Evolutionary conservation across 1,284 basidiomycete species (phyloP), one percentile per base, ranked within the genome.

Genomic region (Golubevia pallescens): DNA sequence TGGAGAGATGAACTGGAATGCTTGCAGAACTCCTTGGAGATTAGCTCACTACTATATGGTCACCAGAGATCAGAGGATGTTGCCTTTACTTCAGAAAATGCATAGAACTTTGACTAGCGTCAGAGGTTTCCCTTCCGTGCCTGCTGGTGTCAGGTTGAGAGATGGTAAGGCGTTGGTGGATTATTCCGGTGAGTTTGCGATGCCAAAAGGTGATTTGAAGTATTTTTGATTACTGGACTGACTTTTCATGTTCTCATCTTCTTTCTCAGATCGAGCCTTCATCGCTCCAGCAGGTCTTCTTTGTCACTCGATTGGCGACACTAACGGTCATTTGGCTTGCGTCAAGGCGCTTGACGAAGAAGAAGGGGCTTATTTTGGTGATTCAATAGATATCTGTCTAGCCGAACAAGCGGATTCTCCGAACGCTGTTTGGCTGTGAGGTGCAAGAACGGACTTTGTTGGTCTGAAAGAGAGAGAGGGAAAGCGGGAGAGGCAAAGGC

Each of bases 11-110:
- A 72, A 70, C 62, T 81, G 79, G 79, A 81, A 81, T 60, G 77
- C 79, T 0, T 81, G 79, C 51, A 68, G 79, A 5, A 81, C 79
- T 3, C 75, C 77, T 0, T 81, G 79, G 79, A 67, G 79, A 1
- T 70, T 81, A 5, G 66, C 75, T 0, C 77, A 80, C 57, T 81
- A 81, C 56, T 74, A 80, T n/a, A 74, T 76, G 16, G 59, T 68
- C 0, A 70, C 71, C 0, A 69, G 75, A 19, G 79, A 81, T 38
- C 65, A 68, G 6, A 48, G 65, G 14, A 75, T 81, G 58, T 61
- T 76, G 0, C 75, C 77, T 0, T 58, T 80, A 5, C 64, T 80
- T 3, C 71, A 79, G 55, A 62, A 71, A 4, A 74, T 73, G 21
- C 66, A 75, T 42, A 54, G 53, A 13, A 69, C 77, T 0, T 70